Percentiles rank a stretch among this genome's conserved stretches.
Evolutionary conservation across 2,329 filamentous ascomycete species (phyloP).

Genomic region (Corynespora cassiicola): DNA sequence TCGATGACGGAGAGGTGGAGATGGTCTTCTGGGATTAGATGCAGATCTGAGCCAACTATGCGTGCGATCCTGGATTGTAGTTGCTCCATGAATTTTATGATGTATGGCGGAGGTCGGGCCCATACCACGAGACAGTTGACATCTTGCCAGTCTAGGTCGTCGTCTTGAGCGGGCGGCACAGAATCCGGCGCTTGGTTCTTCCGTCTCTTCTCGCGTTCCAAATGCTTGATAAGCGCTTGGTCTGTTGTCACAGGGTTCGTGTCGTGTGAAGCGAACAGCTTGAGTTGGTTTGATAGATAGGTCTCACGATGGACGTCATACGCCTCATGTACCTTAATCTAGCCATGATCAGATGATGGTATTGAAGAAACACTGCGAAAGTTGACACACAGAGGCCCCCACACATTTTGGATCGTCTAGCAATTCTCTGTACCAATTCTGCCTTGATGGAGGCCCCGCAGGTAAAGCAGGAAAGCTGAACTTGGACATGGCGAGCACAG

Average conservation of each 20-base stretch:
- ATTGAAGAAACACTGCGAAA: neutral
- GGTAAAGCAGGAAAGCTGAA: slow-evolving; percentile 14
- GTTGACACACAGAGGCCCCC: slow-evolving; percentile 11
- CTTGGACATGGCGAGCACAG: slow-evolving; percentile 6
- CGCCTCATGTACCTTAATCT: slow-evolving; percentile 7
- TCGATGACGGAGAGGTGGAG: slow-evolving; percentile 20
- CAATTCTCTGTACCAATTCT: slow-evolving; percentile 20
- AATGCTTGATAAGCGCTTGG: slow-evolving; percentile 16
- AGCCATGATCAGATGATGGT: neutral
- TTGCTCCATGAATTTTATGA: slow-evolving; percentile 6
- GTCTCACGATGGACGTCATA: slow-evolving; percentile 10
- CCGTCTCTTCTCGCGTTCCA: slow-evolving; percentile 7
- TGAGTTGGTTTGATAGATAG: slow-evolving; percentile 7
- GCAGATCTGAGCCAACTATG: slow-evolving; percentile 11
- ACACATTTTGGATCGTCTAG: slow-evolving; percentile 14
- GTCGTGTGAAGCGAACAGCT: slow-evolving; percentile 3
- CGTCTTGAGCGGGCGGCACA: neutral
- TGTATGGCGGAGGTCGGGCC: slow-evolving; percentile 9
- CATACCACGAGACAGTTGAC: slow-evolving; percentile 16
- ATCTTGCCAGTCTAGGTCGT: slow-evolving; percentile 8
- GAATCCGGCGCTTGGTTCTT: neutral
- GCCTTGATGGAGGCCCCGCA: slow-evolving; percentile 12
- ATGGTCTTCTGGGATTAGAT: slow-evolving; percentile 11
- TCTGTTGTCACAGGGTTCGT: slow-evolving; percentile 13
- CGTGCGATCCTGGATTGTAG: slow-evolving; percentile 4